Evolutionary conservation across 805 yeast species (phyloP).

Genomic region (Ogataea minuta): DNA sequence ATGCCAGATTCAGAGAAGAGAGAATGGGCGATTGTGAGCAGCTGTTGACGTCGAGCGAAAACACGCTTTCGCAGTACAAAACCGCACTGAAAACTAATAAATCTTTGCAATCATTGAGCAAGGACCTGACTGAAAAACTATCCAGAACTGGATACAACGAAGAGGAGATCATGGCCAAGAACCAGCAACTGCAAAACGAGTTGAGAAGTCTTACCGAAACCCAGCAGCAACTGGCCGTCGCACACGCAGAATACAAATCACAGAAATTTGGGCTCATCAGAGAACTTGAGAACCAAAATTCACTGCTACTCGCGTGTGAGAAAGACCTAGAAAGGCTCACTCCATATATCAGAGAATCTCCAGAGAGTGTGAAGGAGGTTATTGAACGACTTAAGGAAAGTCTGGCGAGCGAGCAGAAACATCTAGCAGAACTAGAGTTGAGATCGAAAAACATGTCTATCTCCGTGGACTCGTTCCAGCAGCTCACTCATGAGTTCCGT

Average conservation of each 20-base stretch:
- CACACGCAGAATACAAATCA: conserved; percentile 61
- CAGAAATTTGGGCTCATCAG: conserved; percentile 59
- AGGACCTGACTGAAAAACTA: conserved; percentile 18
- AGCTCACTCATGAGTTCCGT: conserved; percentile 46
- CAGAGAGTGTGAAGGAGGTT: conserved; percentile 50
- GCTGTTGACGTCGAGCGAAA: conserved; percentile 53
- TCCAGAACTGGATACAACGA: conserved; percentile 33
- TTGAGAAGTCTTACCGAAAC: conserved; percentile 56
- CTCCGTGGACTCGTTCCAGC: conserved; percentile 57
- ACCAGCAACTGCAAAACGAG: conserved; percentile 57
- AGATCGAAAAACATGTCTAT: conserved; percentile 49
- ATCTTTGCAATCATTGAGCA: conserved; percentile 33
- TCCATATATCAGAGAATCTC: conserved; percentile 59
- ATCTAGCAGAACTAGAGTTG: conserved; percentile 41
- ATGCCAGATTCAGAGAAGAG: conserved; percentile 79
- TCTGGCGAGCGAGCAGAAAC: conserved; percentile 39
- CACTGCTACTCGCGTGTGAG: conserved; percentile 52
- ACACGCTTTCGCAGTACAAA: conserved; percentile 44
- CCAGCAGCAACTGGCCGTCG: conserved; percentile 61
- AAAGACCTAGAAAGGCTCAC: conserved; percentile 59
- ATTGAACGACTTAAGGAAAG: conserved; percentile 51
- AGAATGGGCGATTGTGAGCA: conserved; percentile 68
- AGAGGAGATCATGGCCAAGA: conserved; percentile 46
- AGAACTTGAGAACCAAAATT: conserved; percentile 59
- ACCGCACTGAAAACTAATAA: conserved; percentile 41